Percentiles rank a stretch among this genome's conserved stretches.
Conservation (phyloP, 2,329 filamentous ascomycete species). For the Lasiodiplodia gonubiensis region DNA sequence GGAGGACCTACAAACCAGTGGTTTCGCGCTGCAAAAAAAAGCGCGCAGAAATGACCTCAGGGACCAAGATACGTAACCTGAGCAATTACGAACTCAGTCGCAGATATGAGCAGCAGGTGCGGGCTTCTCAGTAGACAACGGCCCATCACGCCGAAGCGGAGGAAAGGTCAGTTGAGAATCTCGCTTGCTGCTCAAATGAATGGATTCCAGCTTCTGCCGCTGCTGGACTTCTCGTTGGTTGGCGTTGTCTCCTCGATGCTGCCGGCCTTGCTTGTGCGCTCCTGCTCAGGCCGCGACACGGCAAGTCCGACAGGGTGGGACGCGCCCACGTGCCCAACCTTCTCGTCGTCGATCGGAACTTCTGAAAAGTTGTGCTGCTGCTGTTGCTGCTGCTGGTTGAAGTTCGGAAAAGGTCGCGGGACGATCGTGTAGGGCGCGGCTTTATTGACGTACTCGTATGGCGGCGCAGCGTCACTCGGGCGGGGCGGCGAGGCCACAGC, state of each 20-base stretch:
- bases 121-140: constrained; percentile 42
- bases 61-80: constrained; percentile 48
- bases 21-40: constrained; percentile 36
- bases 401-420: constrained; percentile 51
- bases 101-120: constrained; percentile 33
- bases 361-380: constrained; percentile 24
- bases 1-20: constrained; percentile 48
- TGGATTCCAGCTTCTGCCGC: constrained; percentile 39
- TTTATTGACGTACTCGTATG: constrained; percentile 52
- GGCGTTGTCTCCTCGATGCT: constrained; percentile 52
- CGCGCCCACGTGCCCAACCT: constrained; percentile 51
- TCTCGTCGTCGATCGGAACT: constrained; percentile 43
- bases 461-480: constrained; percentile 44
- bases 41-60: constrained; percentile 39
- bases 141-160: constrained; percentile 39
- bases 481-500: constrained; percentile 22
- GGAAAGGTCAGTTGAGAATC: constrained; percentile 53
- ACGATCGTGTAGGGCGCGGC: constrained; percentile 54
- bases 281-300: constrained; percentile 49
- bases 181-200: constrained; percentile 47
- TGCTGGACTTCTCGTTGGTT: constrained; percentile 37
- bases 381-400: constrained; percentile 42
- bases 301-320: constrained; percentile 49
- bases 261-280: constrained; percentile 53
- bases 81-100: constrained; percentile 50